These are phyloP conservation scores for Eragrostis curvula DNA, from an alignment of 176 grass and related monocot species.

Conservation along the genomic window DNA sequence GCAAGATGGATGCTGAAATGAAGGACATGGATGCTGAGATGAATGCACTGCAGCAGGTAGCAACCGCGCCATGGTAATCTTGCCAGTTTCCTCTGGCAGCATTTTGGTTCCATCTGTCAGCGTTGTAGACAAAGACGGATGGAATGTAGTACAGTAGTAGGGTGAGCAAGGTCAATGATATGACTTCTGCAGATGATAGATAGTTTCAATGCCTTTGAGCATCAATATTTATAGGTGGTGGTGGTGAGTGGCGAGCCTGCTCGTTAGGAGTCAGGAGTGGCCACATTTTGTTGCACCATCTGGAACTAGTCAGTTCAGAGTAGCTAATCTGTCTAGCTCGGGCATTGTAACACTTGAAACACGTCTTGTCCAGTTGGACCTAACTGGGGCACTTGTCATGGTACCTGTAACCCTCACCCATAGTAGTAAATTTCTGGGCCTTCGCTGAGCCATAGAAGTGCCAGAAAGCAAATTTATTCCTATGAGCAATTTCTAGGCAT, in stretches of 20 bases:
- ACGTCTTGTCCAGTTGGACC: too few species aligned
- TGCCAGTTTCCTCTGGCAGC: not conserved
- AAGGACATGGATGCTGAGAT: conserved; percentile 39
- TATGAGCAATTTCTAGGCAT: too few species aligned
- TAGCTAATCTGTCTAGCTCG: not conserved
- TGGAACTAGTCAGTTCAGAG: not conserved
- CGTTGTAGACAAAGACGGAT: not conserved
- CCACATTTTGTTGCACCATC: conserved; percentile 12
- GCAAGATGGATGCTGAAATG: conserved; percentile 38
- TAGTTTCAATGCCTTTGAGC: not conserved
- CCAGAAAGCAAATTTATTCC: too few species aligned
- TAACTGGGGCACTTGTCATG: too few species aligned
- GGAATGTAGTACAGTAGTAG: not conserved
- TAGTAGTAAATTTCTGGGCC: too few species aligned
- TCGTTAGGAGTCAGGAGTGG: not conserved
- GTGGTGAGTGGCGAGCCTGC: not conserved
- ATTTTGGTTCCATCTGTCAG: conserved; percentile 30
- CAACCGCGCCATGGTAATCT: conserved; percentile 38
- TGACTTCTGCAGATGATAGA: not conserved
- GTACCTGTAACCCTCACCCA: too few species aligned
- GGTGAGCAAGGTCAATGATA: not conserved
- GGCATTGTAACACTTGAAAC: too few species aligned
- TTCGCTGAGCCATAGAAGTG: too few species aligned
- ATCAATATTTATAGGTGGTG: not conserved
- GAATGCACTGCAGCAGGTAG: not conserved